A percentile compares a stretch with the other conserved stretches of the same genome.
phyloP scores from a whole-genome alignment of 2,329 filamentous ascomycete species.

The Aspergillus calidoustus region DNA sequence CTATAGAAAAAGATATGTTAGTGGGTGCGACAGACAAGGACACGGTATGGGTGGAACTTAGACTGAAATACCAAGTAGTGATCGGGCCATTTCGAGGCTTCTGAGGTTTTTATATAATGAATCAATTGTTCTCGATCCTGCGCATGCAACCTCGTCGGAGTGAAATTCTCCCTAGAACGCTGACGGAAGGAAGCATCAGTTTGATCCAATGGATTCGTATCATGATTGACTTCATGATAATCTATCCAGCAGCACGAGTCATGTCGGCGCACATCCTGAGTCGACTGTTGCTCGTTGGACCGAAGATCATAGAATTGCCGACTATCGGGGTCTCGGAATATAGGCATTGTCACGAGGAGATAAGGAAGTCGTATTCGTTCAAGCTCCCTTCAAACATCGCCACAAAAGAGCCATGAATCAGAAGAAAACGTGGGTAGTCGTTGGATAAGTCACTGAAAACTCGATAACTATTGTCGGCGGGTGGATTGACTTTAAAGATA shows the following conservation, averaged over 20 bases:
- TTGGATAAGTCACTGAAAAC: conserved; percentile 13
- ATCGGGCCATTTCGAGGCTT: conserved; percentile 75
- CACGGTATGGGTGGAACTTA: not conserved
- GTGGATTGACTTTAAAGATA: not conserved
- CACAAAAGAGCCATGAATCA: conserved; percentile 15
- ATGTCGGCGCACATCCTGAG: conserved; percentile 16
- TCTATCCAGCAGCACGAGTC: conserved; percentile 19
- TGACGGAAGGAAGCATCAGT: conserved; percentile 21
- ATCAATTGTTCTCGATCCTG: conserved; percentile 78
- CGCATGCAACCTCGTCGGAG: conserved; percentile 30
- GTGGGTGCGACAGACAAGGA: not conserved
- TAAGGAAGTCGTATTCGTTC: conserved; percentile 20
- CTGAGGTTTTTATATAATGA: conserved; percentile 77
- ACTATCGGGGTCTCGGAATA: conserved; percentile 41
- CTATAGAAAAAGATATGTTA: conserved; percentile 17
- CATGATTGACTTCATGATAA: conserved; percentile 19
- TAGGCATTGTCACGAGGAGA: conserved; percentile 37
- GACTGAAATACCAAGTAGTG: conserved; percentile 59
- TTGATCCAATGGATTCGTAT: conserved; percentile 20
- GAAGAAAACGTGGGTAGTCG: not conserved
- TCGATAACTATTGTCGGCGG: not conserved
- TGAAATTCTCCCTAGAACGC: conserved; percentile 19
- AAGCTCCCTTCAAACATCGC: conserved; percentile 31
- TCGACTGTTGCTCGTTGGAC: conserved; percentile 30
- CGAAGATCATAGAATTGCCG: conserved; percentile 32